phyloP scores from a whole-genome alignment of 345 rosid species.

The Iberis pinnata region DNA sequence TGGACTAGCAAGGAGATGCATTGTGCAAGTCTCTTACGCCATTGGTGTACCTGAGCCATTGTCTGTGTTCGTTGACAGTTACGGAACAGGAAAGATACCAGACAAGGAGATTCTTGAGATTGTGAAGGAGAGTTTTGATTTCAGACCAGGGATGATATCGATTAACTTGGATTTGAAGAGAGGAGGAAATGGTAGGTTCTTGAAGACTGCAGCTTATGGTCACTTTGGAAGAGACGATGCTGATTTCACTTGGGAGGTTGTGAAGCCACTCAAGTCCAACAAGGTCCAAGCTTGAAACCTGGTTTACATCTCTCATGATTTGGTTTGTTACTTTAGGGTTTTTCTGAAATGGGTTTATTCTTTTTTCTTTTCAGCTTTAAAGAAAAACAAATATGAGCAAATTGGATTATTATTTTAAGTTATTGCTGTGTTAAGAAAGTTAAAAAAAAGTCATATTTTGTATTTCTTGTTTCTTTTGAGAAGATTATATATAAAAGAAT shows the following conservation, averaged over 20 bases:
- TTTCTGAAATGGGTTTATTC: slow-evolving; percentile 13
- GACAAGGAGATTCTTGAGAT: slow-evolving; percentile 37
- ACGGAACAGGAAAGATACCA: slow-evolving; percentile 32
- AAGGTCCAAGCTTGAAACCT: slow-evolving; percentile 34
- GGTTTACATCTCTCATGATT: not conserved
- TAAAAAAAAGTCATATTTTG: slow-evolving; percentile 14
- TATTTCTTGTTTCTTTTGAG: slow-evolving; percentile 12
- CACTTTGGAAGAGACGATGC: slow-evolving; percentile 38
- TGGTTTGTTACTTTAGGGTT: not conserved
- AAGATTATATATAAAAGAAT: slow-evolving; percentile 5
- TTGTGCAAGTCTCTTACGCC: slow-evolving; percentile 36
- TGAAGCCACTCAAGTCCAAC: slow-evolving; percentile 36
- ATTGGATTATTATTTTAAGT: not conserved
- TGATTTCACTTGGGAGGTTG: slow-evolving; percentile 43
- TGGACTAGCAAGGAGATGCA: slow-evolving; percentile 32
- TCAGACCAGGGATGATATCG: slow-evolving; percentile 38
- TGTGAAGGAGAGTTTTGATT: slow-evolving; percentile 36
- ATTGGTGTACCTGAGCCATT: slow-evolving; percentile 39
- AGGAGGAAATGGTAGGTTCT: slow-evolving; percentile 40
- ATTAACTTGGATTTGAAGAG: slow-evolving; percentile 39
- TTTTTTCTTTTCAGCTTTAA: too few species aligned
- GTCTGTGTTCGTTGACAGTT: slow-evolving; percentile 37
- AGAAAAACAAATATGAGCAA: not conserved
- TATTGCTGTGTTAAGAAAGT: slow-evolving; percentile 16
- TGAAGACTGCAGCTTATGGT: slow-evolving; percentile 40